phyloP scores from a whole-genome alignment of 1,284 basidiomycete genomes.

The Thelephora terrestris region DNA sequence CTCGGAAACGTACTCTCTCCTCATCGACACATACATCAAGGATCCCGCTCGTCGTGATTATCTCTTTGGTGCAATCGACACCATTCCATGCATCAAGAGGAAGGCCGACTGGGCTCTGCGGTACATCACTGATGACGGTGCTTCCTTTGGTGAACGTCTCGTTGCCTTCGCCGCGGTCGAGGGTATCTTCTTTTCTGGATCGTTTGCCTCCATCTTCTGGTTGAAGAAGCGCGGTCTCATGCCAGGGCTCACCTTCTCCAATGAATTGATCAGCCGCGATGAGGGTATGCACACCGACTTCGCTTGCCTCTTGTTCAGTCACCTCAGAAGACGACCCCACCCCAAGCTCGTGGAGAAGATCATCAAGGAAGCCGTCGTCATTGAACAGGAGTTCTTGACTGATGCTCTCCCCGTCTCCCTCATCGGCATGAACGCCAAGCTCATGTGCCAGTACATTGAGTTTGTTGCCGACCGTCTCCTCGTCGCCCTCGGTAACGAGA shows the following conservation, averaged over 20 bases:
- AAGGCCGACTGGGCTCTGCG: constrained; percentile 92
- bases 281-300: constrained; percentile 99
- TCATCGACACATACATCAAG: constrained; percentile 97
- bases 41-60: constrained; percentile 77
- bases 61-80: constrained; percentile 93
- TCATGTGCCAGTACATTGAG: constrained; percentile 95
- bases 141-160: constrained; percentile 86
- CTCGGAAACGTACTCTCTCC: constrained; percentile 95
- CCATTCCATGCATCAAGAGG: constrained; percentile 84
- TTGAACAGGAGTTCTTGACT: constrained; percentile 60
- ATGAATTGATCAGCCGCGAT: constrained; percentile 94
- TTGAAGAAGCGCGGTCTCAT: constrained; percentile 97
- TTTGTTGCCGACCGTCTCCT: constrained; percentile 94
- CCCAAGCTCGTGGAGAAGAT: constrained; percentile 64
- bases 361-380: constrained; percentile 61
- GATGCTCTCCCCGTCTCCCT: constrained; percentile 65
- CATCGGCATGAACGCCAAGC: constrained; percentile 77
- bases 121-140: constrained; percentile 83
- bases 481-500: constrained; percentile 75
- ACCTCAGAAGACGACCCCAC: constrained; percentile 73
- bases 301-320: constrained; percentile 89
- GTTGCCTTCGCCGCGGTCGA: constrained; percentile 98
- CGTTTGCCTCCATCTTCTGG: constrained; percentile 96
- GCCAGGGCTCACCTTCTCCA: constrained; percentile 96
- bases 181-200: constrained; percentile 97